Percentiles rank a stretch among this genome's conserved stretches.
Conservation (phyloP, 2,329 filamentous ascomycete genomes). For the Pochonia chlamydosporia region DNA sequence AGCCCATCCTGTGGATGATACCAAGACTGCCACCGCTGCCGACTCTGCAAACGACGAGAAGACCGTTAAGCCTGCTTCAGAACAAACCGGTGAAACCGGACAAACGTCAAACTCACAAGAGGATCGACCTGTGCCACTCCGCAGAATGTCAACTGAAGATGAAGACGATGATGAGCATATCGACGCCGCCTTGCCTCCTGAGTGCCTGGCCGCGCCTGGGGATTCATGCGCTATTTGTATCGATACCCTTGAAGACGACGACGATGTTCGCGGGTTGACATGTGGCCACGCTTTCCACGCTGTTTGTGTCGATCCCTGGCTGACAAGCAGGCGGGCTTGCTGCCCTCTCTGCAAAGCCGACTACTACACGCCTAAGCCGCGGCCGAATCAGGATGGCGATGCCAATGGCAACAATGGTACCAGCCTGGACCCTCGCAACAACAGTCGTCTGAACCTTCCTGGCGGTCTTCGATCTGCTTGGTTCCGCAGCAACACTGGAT, state of each 20-base stretch:
- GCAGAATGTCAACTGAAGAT: conserved; percentile 42
- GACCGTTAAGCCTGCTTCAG: conserved; percentile 10
- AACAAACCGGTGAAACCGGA: conserved; percentile 14
- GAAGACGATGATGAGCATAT: conserved; percentile 76
- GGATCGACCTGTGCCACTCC: conserved; percentile 22
- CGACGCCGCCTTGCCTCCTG: conserved; percentile 72
- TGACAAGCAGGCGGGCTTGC: conserved; percentile 88
- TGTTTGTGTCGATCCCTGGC: conserved; percentile 91
- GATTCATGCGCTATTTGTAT: conserved; percentile 97
- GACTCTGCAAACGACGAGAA: conserved; percentile 13
- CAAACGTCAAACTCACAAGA: conserved; percentile 18
- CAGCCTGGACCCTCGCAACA: conserved; percentile 29
- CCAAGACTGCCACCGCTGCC: conserved; percentile 9
- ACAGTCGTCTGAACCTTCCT: conserved; percentile 44
- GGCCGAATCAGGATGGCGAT: conserved; percentile 40
- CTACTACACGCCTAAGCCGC: conserved; percentile 91
- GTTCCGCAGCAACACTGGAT: conserved; percentile 18
- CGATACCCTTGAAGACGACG: conserved; percentile 88
- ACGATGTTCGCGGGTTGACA: conserved; percentile 87
- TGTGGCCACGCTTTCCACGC: conserved; percentile 99
- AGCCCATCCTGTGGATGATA: conserved; percentile 14
- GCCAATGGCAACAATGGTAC: conserved; percentile 11
- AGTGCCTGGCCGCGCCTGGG: conserved; percentile 74
- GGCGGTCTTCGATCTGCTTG: conserved; percentile 33
- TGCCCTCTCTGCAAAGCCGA: conserved; percentile 98